Evolutionary conservation across 176 grass and related monocot species (phyloP).

Genomic region (Phoenix dactylifera): DNA sequence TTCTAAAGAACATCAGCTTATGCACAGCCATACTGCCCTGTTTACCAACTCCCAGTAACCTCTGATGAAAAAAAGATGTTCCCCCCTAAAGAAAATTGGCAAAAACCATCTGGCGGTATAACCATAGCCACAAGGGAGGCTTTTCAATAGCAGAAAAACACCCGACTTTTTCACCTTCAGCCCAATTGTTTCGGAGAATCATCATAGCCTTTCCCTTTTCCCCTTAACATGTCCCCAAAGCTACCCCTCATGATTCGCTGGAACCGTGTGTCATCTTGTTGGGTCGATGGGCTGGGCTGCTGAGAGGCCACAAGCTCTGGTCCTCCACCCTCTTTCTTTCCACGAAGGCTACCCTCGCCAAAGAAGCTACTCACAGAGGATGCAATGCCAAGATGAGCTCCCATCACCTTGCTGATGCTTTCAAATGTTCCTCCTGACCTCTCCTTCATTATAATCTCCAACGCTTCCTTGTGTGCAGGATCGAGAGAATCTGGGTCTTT

Average conservation of each 20-base stretch:
- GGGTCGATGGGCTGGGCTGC: slow-evolving; percentile 22
- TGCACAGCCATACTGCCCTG: too few species aligned
- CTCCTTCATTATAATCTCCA: slow-evolving; percentile 77
- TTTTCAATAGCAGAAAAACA: too few species aligned
- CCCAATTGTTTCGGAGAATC: slow-evolving; percentile 25
- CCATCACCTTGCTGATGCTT: slow-evolving; percentile 85
- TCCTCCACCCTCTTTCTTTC: slow-evolving; percentile 67
- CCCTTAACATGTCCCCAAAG: slow-evolving; percentile 79
- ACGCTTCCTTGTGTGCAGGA: slow-evolving; percentile 90
- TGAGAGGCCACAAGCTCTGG: slow-evolving; percentile 13
- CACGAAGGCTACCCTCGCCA: slow-evolving; percentile 53
- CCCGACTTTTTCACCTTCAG: neutral
- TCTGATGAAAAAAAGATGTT: too few species aligned
- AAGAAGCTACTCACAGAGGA: slow-evolving; percentile 85
- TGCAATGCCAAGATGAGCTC: slow-evolving; percentile 72
- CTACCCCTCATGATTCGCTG: slow-evolving; percentile 73
- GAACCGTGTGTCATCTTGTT: slow-evolving; percentile 64
- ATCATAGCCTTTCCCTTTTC: slow-evolving; percentile 51
- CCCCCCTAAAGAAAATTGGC: too few species aligned
- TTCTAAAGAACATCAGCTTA: too few species aligned
- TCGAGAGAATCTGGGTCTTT: slow-evolving; percentile 78
- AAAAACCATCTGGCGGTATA: too few species aligned
- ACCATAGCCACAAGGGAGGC: too few species aligned
- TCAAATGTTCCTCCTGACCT: slow-evolving; percentile 69
- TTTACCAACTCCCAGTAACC: too few species aligned